Base-by-base conservation (phyloP, 2,329 filamentous ascomycete genomes). In the Tolypocladium amazonense region DNA sequence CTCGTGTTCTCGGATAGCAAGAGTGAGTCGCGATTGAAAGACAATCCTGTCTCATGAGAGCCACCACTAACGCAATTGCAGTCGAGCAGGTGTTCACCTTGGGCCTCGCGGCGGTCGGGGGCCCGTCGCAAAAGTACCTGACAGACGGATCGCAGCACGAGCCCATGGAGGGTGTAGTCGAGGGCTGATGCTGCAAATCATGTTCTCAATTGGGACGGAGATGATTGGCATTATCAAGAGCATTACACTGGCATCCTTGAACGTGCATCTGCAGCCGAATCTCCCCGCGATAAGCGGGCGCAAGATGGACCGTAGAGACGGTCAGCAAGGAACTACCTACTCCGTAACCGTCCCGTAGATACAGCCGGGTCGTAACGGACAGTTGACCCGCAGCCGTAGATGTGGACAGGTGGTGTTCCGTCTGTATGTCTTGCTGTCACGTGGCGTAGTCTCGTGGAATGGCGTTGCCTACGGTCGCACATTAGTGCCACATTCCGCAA, bases 21-120 rank as follows among this genome's bases (percentile, higher is more conserved):
- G 30, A 57, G 56, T 57, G 41, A 57, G 56, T 27, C 30, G 27
- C 27, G 20, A 30, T 6, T 18, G 47, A 30, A 52, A 18, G 18
- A 12, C 5, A 14, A n/a, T n/a, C n/a, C 4, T 2, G 47, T 11
- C 27, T 12, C 15, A 2, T 3, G 50, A 37, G 18, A 37, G 35
- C 5, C 20, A 5, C 35, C 9, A 23, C 30, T 53, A 6, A 53
- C 50, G 7, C 30, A 1, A 14, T 1, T 1, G 3, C 30, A 57
- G 56, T 57, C 41, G 56, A 57, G 56, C 56, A 57, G 4, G 56
- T 57, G 12, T 57, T 57, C 4, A 37, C 27, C 41, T 50, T 57
- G 56, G 56, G 56, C 20, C 56, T 57, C 41, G 56, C 56, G 41
- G 56, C 56, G 18, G 41, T 57, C 5, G 56, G 39, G 7, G 56